Percentiles rank a stretch among this genome's conserved stretches.
These are phyloP conservation scores for Hypoxylon sp. DNA, from an alignment of 2,329 filamentous ascomycete species.

Conservation along the genomic window DNA sequence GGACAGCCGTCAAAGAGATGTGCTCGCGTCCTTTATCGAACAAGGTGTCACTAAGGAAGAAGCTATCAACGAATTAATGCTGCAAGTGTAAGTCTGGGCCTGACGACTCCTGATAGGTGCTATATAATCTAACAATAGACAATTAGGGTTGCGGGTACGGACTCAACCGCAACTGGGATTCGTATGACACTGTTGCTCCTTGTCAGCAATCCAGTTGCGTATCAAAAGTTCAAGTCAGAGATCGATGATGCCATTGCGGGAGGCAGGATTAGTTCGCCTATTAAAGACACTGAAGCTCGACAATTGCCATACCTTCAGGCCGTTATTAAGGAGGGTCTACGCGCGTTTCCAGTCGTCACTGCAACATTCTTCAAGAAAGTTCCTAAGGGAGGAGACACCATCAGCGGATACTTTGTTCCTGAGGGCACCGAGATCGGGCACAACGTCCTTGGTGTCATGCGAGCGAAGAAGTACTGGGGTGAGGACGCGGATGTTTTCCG, in stretches of 20 bases:
- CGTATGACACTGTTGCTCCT: constrained; percentile 64
- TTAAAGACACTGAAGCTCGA: constrained; percentile 48
- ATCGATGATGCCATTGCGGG: constrained; percentile 59
- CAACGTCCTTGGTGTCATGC: constrained; percentile 58
- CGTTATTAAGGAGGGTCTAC: constrained; percentile 59
- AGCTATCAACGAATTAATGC: constrained; percentile 40
- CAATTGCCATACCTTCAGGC: constrained; percentile 51
- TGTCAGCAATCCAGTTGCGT: constrained; percentile 58
- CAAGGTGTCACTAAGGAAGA: constrained; percentile 41
- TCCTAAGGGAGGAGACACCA: constrained; percentile 52
- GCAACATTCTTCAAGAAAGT: constrained; percentile 53
- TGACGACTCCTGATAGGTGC: not conserved
- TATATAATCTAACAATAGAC: not conserved
- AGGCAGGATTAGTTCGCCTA: constrained; percentile 56
- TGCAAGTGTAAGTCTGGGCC: constrained; percentile 37
- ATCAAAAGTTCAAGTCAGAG: constrained; percentile 39
- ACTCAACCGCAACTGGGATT: constrained; percentile 65
- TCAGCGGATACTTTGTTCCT: constrained; percentile 56
- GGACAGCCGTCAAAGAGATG: constrained; percentile 14
- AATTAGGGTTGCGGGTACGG: constrained; percentile 62
- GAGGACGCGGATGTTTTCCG: constrained; percentile 55
- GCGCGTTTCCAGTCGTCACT: constrained; percentile 57
- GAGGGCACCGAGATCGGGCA: constrained; percentile 58
- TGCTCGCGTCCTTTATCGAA: constrained; percentile 37
- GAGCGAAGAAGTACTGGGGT: constrained; percentile 56